Evolutionary conservation across 345 rosid genomes (phyloP), one percentile per base, ranked within the genome.

Genomic region (Pugionium cornutum): DNA sequence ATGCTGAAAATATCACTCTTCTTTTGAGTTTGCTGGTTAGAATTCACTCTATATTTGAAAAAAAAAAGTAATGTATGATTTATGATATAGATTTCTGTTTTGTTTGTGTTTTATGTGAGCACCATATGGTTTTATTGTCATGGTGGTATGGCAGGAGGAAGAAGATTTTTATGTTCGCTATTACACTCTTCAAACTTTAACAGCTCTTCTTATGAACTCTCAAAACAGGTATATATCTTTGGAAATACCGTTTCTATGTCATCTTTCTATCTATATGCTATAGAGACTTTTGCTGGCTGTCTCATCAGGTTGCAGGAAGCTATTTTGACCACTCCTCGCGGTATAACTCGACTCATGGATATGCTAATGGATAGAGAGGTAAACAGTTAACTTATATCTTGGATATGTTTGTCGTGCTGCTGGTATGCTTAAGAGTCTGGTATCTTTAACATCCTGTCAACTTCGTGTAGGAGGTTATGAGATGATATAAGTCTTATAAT

Each of bases 311-410:
- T 94, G 77, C 97, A 94, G 90, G 99, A 94, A 83, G 96, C 96
- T 68, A 94, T 94, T 84, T 78, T 94, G 73, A 83, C 88, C 58
- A 88, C 86, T 78, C 99, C 99, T 62, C 97, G 95, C 43, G 99
- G 99, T 65, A 88, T 94, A 77, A 94, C 99, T 56, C 83, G 91
- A 63, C 91, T 94, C 28, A 90, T 94, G 99, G 99, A 94, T 78
- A 90, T 94, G 99, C 92, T 94, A 64, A 88, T 89, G 95, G 97
- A 90, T 77, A 92, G 97, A 65, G 99, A 94, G 99, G 99, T 94
- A 78, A 47, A 49, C 6, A 6, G 0, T 30, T 53, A 28, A 53
- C 29, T 18, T 60, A 32, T 42, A 45, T 47, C 36, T 42, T 54
- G 63, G 7, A 52, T 39, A 30, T 53, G 33, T 47, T 9, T 54